Evolutionary conservation across 1,139 yeast genomes (phyloP).

Genomic region (Suhomyces anneliseae): DNA sequence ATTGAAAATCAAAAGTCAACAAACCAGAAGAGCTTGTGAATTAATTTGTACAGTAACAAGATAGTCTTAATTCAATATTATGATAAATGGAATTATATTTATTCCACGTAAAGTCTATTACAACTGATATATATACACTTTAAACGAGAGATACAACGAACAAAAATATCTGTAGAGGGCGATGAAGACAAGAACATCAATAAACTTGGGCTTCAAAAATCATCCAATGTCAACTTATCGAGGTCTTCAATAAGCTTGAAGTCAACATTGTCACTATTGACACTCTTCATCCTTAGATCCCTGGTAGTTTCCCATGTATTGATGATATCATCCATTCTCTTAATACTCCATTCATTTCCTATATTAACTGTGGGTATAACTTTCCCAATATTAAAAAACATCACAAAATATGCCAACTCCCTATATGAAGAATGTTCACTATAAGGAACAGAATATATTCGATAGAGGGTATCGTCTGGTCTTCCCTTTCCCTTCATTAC

Average conservation of each 20-base stretch:
- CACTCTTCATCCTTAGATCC: conserved; percentile 5
- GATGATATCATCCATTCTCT: conserved; percentile 49
- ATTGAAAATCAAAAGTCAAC: too few species aligned
- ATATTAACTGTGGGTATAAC: conserved; percentile 83
- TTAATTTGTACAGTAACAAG: too few species aligned
- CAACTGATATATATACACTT: too few species aligned
- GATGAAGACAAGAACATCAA: too few species aligned
- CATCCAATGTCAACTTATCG: conserved; percentile 10
- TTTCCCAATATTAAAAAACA: conserved; percentile 46
- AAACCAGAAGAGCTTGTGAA: too few species aligned
- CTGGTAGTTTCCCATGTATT: conserved; percentile 40
- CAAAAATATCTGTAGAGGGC: not conserved
- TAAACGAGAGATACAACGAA: not conserved
- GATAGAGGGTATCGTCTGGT: conserved; percentile 31
- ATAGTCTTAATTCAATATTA: too few species aligned
- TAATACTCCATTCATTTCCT: conserved; percentile 33
- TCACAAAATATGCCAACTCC: conserved; percentile 68
- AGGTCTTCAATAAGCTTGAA: conserved; percentile 1
- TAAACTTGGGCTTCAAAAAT: conserved; percentile 5
- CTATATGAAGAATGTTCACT: conserved; percentile 91
- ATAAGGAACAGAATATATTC: conserved; percentile 73
- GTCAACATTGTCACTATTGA: not conserved
- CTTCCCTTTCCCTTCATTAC: conserved; percentile 19
- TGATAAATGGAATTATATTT: not conserved
- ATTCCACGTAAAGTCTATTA: not conserved